Evolutionary conservation across 306 rosid species (phyloP), one percentile per base, ranked within the genome.

Genomic region (Fagus sylvatica): DNA sequence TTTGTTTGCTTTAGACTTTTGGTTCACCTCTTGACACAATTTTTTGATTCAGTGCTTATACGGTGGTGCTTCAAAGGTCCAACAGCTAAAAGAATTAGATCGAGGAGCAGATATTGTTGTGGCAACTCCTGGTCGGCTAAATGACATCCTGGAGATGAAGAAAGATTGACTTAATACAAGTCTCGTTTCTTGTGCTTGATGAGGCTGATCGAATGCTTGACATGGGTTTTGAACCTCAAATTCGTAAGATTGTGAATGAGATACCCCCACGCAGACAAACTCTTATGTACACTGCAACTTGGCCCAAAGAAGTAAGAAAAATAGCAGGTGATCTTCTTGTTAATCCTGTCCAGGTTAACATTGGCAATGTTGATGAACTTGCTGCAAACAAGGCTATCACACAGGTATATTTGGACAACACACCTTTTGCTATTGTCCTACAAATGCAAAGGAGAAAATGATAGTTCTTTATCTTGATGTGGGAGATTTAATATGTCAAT

Each of bases 121-220:
- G 77, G 99, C 99, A 67, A 96, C 99, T 79, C 99, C 99, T 61
- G 99, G 99, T 67, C 93, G 99, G 56, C 98, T 96, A 76, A 93
- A 93, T 55, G 99, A 96, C 83, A 96, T 96, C 71, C 90, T 93
- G 53, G 99, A 96, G 88, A 96, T 91, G 97, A 96, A 91, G n/a
- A 80, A 91, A 87, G 86, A 90, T 96, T 66, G 80, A 91, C 80
- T 91, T 96, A 65, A 76, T 90, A 81, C 99, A 96, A 87, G 89
- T 96, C 76, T 96, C 99, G 17, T 93, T 96, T 54, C 98, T 96
- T 76, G 96, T 95, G 86, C 99, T 95, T 77, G 99, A 95, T 88
- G 99, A 95, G 88, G 99, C 99, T 65, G 99, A 95, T 76, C 91
- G 99, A 65, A 95, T 95, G 99, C 98, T 95, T 85, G 99, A 95